Evolutionary conservation across 148 eudicot genomes (phyloP).

Genomic region (Amaranthus cruentus): DNA sequence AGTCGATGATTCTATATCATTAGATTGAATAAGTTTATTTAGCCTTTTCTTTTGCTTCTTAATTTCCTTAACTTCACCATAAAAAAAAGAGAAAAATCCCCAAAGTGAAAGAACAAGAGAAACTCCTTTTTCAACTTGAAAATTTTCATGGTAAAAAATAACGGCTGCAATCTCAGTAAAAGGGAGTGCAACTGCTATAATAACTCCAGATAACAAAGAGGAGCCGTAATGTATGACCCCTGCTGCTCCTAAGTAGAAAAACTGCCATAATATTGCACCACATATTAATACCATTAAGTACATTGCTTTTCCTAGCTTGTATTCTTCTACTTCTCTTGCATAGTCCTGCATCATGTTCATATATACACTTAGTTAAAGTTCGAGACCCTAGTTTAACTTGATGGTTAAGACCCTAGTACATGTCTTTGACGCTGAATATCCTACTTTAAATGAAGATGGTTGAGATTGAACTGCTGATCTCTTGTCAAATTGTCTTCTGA

Average conservation of each 20-base stretch:
- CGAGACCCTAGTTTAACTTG: no score
- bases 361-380: not conserved
- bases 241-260: slow-evolving; percentile 56
- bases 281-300: slow-evolving; percentile 36
- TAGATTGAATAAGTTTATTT: not conserved
- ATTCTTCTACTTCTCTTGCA: slow-evolving; percentile 41
- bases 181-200: slow-evolving; percentile 50
- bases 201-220: slow-evolving; percentile 49
- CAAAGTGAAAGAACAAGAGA: slow-evolving; percentile 59
- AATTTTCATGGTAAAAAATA: slow-evolving; percentile 50
- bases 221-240: slow-evolving; percentile 65
- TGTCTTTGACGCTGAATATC: not conserved
- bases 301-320: slow-evolving; percentile 36
- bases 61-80: slow-evolving; percentile 35
- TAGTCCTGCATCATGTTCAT: slow-evolving; percentile 35
- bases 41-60: slow-evolving; percentile 20
- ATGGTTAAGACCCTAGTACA: not conserved
- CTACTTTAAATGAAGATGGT: no score
- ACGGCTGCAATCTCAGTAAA: slow-evolving; percentile 50
- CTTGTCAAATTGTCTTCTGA: no score
- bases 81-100: slow-evolving; percentile 71
- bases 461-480: no score
- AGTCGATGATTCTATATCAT: not conserved
- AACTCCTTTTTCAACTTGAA: slow-evolving; percentile 56
- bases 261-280: slow-evolving; percentile 55